A percentile compares a stretch with the other conserved stretches of the same genome.
phyloP scores from a whole-genome alignment of 2,329 filamentous ascomycete genomes.

The Colletotrichum lentis region DNA sequence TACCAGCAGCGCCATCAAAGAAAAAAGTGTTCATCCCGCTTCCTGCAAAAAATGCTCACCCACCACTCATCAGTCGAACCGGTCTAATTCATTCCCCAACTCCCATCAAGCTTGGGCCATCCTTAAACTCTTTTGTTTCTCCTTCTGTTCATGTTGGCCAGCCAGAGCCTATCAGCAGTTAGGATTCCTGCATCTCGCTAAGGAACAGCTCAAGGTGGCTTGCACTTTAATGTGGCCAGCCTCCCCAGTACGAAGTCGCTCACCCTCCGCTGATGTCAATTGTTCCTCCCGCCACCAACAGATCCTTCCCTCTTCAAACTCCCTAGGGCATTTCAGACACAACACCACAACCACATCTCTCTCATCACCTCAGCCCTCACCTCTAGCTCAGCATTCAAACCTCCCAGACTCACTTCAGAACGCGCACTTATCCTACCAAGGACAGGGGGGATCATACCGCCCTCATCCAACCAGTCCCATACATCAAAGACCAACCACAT shows the following conservation, averaged over 20 bases:
- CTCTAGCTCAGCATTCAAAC: background rate
- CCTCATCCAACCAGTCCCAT: background rate
- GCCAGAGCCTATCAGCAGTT: slow-evolving; percentile 10
- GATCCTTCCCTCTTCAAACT: slow-evolving; percentile 13
- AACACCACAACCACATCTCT: background rate
- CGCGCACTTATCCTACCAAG: background rate
- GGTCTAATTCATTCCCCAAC: background rate
- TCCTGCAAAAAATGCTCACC: background rate
- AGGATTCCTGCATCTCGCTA: background rate
- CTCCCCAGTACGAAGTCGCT: background rate
- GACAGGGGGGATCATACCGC: background rate
- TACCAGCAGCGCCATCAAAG: slow-evolving; percentile 3
- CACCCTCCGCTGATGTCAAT: slow-evolving; percentile 15
- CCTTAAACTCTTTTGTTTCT: slow-evolving; percentile 6
- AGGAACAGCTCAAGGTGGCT: background rate
- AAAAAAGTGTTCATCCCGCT: slow-evolving; percentile 30
- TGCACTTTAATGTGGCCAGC: slow-evolving; percentile 4
- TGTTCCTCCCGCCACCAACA: slow-evolving; percentile 16
- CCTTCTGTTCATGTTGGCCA: background rate
- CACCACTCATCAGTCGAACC: slow-evolving; percentile 14
- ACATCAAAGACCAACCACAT: background rate
- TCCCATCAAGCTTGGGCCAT: slow-evolving; percentile 28
- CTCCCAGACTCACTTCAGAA: background rate
- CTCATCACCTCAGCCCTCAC: background rate
- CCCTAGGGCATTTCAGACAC: background rate